Evolutionary conservation across 306 rosid genomes (phyloP).

Genomic region (Sicyos edulis): DNA sequence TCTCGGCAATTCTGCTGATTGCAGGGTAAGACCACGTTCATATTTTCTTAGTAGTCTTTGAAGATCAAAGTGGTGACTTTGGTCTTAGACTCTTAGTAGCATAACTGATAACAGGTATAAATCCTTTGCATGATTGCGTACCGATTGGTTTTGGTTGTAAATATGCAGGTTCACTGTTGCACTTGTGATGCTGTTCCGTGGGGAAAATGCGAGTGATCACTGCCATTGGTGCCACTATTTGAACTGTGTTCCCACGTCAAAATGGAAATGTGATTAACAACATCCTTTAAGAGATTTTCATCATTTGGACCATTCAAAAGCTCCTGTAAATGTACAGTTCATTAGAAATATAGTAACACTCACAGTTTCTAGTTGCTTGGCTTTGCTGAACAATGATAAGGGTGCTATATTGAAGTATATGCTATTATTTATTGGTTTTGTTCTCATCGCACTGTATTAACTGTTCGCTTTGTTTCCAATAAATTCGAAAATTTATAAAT

Average conservation of each 20-base stretch:
- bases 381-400: background rate
- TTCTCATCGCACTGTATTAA: slow-evolving; percentile 20
- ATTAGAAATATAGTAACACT: slow-evolving; percentile 5
- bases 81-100: background rate
- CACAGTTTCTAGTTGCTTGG: background rate
- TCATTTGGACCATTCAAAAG: background rate
- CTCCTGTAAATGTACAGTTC: slow-evolving; percentile 11
- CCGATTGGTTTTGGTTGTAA: slow-evolving; percentile 2
- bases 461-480: slow-evolving; percentile 11
- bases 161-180: slow-evolving; percentile 17
- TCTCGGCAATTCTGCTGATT: slow-evolving; percentile 45
- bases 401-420: background rate
- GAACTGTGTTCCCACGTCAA: slow-evolving; percentile 20
- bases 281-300: slow-evolving; percentile 5
- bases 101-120: background rate
- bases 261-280: slow-evolving; percentile 17
- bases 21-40: slow-evolving; percentile 46
- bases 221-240: slow-evolving; percentile 21
- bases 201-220: background rate
- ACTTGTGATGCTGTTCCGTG: slow-evolving; percentile 11
- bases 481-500: background rate
- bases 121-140: background rate
- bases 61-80: slow-evolving; percentile 2
- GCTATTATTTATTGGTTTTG: slow-evolving; percentile 12
- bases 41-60: background rate